Conservation (phyloP, 371 early-diverging fungal species). For the Mortierella sp. region DNA sequence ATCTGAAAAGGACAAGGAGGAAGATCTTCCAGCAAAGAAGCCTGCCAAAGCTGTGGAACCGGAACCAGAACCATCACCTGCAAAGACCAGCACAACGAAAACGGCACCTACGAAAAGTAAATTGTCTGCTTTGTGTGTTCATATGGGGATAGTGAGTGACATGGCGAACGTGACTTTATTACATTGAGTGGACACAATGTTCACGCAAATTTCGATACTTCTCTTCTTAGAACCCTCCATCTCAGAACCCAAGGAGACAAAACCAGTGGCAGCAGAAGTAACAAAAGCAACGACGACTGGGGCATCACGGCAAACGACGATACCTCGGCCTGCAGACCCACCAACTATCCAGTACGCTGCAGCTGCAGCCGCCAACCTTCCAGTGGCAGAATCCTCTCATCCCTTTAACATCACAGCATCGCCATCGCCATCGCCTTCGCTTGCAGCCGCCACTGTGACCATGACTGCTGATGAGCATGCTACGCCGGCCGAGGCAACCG, state of each 20-base stretch:
- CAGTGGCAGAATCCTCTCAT: neutral
- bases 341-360: conserved; percentile 38
- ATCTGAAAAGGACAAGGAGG: conserved; percentile 56
- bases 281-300: conserved; percentile 6
- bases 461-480: neutral
- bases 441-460: neutral
- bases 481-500: neutral
- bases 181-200: neutral
- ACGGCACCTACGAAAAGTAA: conserved; percentile 40
- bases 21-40: conserved; percentile 50
- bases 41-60: conserved; percentile 43
- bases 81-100: conserved; percentile 9
- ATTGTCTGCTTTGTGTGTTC: neutral
- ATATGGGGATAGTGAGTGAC: neutral
- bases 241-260: conserved; percentile 42
- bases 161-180: neutral
- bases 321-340: conserved; percentile 20
- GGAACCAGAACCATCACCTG: conserved; percentile 47
- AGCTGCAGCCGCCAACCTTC: conserved; percentile 33
- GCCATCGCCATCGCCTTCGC: conserved; percentile 1
- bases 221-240: conserved; percentile 26
- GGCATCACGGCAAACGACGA: conserved; percentile 12
- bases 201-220: neutral
- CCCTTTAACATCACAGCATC: conserved; percentile 9
- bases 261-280: conserved; percentile 15